These are phyloP conservation scores for Oryza meyeriana DNA, from an alignment of 176 grass and related monocot genomes.

Conservation along the genomic window DNA sequence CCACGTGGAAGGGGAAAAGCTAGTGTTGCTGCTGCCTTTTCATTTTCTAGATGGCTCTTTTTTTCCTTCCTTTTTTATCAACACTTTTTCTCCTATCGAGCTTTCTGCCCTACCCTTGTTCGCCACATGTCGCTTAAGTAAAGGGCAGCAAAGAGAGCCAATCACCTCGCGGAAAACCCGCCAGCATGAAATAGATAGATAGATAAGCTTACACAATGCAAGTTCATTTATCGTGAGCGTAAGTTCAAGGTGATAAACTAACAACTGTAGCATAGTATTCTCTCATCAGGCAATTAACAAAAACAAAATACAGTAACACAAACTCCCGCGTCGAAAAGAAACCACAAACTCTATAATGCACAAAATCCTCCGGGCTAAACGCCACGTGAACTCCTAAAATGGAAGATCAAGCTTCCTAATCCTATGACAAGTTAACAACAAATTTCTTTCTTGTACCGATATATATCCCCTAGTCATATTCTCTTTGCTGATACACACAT, in stretches of 20 bases:
- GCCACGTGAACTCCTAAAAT: slow-evolving; percentile 21
- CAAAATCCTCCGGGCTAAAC: slow-evolving; percentile 31
- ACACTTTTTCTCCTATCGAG: no score
- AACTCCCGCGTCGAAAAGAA: neutral
- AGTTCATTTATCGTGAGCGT: no score
- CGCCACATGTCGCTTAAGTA: no score
- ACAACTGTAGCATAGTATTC: slow-evolving; percentile 11
- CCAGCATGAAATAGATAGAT: no score
- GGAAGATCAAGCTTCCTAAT: slow-evolving; percentile 22
- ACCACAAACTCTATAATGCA: slow-evolving; percentile 34
- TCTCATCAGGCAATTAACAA: neutral
- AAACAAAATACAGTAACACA: neutral
- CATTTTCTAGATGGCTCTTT: no score
- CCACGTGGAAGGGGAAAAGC: no score
- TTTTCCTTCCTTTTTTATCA: no score
- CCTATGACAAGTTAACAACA: slow-evolving; percentile 31
- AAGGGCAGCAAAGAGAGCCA: no score
- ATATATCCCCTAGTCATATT: slow-evolving; percentile 1
- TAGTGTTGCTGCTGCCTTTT: no score
- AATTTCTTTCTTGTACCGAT: neutral
- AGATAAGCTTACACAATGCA: no score
- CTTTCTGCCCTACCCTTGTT: no score
- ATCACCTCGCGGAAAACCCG: no score
- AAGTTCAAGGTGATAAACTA: neutral
- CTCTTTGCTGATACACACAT: slow-evolving; percentile 22